A percentile compares a stretch with the other conserved stretches of the same genome.
phyloP scores from a whole-genome alignment of 202 grass and related monocot genomes.

The Zizania palustris region DNA sequence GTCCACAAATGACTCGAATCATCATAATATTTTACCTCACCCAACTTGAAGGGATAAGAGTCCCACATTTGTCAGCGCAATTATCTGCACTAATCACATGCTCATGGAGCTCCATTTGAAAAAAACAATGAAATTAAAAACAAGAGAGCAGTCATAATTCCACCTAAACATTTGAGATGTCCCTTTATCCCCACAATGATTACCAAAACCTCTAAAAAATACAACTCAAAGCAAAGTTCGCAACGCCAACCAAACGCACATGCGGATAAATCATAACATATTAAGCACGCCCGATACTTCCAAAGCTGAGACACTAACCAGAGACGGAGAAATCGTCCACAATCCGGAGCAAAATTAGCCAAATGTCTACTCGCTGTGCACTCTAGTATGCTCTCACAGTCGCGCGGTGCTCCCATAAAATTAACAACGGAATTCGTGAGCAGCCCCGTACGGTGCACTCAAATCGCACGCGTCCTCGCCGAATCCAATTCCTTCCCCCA shows the following conservation, averaged over 20 bases:
- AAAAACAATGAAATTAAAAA: background rate
- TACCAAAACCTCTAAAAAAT: slow-evolving; percentile 22
- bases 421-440: slow-evolving; percentile 34
- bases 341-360: slow-evolving; percentile 29
- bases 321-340: slow-evolving; percentile 13
- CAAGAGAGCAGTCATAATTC: slow-evolving; percentile 1
- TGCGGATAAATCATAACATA: slow-evolving; percentile 37
- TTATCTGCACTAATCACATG: slow-evolving; percentile 32
- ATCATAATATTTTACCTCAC: slow-evolving; percentile 25
- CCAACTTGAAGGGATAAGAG: slow-evolving; percentile 27
- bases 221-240: slow-evolving; percentile 18
- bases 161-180: slow-evolving; percentile 11
- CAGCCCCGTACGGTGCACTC: slow-evolving; percentile 20
- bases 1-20: slow-evolving; percentile 16
- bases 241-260: slow-evolving; percentile 30
- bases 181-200: slow-evolving; percentile 24
- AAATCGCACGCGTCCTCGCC: slow-evolving; percentile 31
- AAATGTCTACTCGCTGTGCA: background rate
- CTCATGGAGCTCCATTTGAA: background rate
- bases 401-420: background rate
- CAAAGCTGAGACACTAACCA: slow-evolving; percentile 24
- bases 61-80: slow-evolving; percentile 31
- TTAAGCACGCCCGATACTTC: slow-evolving; percentile 25
- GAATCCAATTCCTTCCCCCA: slow-evolving; percentile 49
- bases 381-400: no score